phyloP scores from a whole-genome alignment of 2,329 filamentous ascomycete genomes.

The Xenosphaeropsis pyriputrescens region DNA sequence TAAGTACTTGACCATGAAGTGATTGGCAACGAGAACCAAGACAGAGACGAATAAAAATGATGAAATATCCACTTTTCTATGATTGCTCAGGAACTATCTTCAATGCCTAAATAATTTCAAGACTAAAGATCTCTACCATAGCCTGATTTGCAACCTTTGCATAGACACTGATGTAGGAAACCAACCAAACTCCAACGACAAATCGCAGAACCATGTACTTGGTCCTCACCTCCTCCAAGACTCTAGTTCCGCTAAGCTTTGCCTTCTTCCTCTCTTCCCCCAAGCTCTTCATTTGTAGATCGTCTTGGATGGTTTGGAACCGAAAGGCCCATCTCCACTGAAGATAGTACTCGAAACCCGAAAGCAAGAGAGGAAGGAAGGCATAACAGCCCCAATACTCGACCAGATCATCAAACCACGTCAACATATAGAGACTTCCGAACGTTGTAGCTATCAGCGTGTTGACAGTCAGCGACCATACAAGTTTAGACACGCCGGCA shows the following conservation, averaged over 20 bases:
- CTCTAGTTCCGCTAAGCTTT: neutral
- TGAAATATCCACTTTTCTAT: no score
- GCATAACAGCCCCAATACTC: constrained; percentile 1
- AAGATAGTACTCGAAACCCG: constrained; percentile 1
- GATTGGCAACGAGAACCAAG: no score
- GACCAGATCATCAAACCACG: neutral
- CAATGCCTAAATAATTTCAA: no score
- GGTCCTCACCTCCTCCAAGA: neutral
- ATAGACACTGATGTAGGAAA: constrained; percentile 1
- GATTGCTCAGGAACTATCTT: no score
- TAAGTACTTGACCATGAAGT: no score
- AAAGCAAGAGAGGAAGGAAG: constrained; percentile 1
- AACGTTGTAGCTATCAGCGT: constrained; percentile 1
- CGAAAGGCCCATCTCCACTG: constrained; percentile 2
- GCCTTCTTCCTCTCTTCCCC: neutral
- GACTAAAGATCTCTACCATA: no score
- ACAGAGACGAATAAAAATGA: no score
- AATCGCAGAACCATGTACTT: constrained; percentile 1
- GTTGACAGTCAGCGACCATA: constrained; percentile 1
- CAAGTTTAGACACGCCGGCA: neutral
- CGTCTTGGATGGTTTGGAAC: constrained; percentile 1
- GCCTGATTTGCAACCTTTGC: no score
- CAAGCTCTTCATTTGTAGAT: neutral
- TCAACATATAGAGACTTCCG: constrained; percentile 1
- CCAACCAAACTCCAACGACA: constrained; percentile 1